Percentiles rank a stretch among this genome's conserved stretches.
Conservation (phyloP, 192 early-diverging fungal genomes). For the Mortierella claussenii region DNA sequence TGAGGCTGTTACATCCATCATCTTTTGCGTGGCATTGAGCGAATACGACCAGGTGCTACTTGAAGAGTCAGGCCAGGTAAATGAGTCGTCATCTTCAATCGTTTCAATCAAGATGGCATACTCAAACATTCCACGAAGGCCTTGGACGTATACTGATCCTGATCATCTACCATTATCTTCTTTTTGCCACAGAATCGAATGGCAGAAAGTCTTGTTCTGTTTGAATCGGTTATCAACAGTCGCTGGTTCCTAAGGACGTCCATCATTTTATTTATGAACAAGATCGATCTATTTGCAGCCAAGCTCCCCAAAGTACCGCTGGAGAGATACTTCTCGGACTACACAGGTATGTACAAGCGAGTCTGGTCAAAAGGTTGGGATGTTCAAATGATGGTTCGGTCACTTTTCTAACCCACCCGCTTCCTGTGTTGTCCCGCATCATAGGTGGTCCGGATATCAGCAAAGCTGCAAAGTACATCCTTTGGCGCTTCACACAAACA, state of each 20-base stretch:
- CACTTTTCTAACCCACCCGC: no score
- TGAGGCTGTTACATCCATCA: slow-evolving; percentile 89
- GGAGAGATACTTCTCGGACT: slow-evolving; percentile 89
- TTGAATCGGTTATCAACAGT: slow-evolving; percentile 93
- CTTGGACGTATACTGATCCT: neutral
- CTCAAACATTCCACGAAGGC: neutral
- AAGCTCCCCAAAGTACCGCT: slow-evolving; percentile 85
- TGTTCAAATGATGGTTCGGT: neutral
- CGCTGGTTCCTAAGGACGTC: slow-evolving; percentile 93
- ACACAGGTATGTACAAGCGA: slow-evolving; percentile 56
- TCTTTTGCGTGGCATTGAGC: slow-evolving; percentile 92
- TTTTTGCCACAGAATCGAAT: slow-evolving; percentile 85
- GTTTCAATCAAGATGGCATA: no score
- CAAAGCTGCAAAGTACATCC: slow-evolving; percentile 88
- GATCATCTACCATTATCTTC: neutral
- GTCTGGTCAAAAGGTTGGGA: neutral
- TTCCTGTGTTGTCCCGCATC: no score
- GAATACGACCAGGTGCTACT: slow-evolving; percentile 94
- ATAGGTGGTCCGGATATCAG: slow-evolving; percentile 69
- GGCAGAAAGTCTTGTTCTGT: slow-evolving; percentile 89
- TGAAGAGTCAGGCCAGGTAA: slow-evolving; percentile 80
- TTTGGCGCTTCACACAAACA: slow-evolving; percentile 88
- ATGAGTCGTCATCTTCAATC: neutral
- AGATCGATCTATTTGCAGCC: slow-evolving; percentile 87
- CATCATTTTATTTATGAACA: slow-evolving; percentile 95